Evolutionary conservation across 257 asterid species (phyloP), one percentile per base, ranked within the genome.

Genomic region (Verbena officinalis): DNA sequence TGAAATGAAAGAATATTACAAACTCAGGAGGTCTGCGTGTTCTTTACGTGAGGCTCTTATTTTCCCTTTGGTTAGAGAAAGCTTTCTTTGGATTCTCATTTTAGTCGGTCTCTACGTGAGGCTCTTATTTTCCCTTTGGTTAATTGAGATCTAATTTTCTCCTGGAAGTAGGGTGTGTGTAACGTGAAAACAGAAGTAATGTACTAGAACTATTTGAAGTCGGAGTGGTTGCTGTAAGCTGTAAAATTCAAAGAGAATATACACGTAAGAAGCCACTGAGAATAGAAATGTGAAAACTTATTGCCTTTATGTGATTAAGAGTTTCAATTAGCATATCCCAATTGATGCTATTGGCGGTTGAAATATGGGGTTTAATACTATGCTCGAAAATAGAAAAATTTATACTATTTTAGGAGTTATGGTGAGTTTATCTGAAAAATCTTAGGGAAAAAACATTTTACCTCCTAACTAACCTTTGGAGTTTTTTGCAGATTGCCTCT

Each of bases 1-100:
- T 15, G 9, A 36, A 2, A 38, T 56, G 64, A 57, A 68, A 60
- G 81, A 73, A 60, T 44, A 24, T 60, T 58, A 46, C 51, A 23
- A 69, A 36, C 52, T 36, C 62, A 49, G 55, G 70, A 30, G 38
- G 64, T 55, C 51, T 59, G 45, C 22, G 62, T 27, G 72, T 60
- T 67, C 53, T 54, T 60, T 12, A 39, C 9, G 19, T 40, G n/a
- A n/a, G n/a, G n/a, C n/a, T n/a, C n/a, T n/a, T n/a, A n/a, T n/a
- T n/a, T n/a, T n/a, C n/a, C n/a, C 33, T 60, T 43, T 12, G 44
- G 50, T 59, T 59, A 51, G 20, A n/a, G 14, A 51, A 42, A 9
- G 55, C 44, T 9, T 31, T 54, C 24, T 55, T 19, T 38, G 51
- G 46, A 55, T 65, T 59, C 33, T 70, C 56, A 10, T 59, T 53